Evolutionary conservation across 768 basidiomycete species (phyloP), one percentile per base, ranked within the genome.

Genomic region (Nidula microcarpa): DNA sequence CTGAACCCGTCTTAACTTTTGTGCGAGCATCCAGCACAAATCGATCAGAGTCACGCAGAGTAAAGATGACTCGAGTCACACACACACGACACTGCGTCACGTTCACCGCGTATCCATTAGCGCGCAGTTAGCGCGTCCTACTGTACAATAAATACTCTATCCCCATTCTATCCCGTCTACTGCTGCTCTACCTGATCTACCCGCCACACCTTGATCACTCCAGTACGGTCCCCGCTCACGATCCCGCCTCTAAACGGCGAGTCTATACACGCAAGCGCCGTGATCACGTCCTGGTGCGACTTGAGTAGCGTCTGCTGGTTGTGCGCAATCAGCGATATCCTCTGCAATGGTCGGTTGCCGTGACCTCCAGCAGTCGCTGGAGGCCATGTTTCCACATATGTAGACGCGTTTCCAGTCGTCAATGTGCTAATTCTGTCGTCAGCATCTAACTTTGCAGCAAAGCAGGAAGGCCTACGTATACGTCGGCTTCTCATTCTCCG

Each of bases 241-340:
- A 97, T 80, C 1, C 93, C 91, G 23, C 93, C 94, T 51, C 91
- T 81, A 70, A 98, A 98, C 1, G 96, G 94, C 0, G 94, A 87
- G 57, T 97, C 93, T 50, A 99, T 85, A 57, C 88, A 90, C 0
- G 84, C 85, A 35, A 99, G 68, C 1, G 89, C 85, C 5, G 90
- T 93, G 16, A 98, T 83, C 2, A 93, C 84, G 63, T 98, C 95
- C 59, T 94, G 92, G 64, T 98, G 97, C 5, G 88, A 80, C 64
- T 85, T 87, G 33, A 98, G 73, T 17, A 97, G 73, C 50, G 86
- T 87, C 63, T 94, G 87, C 62, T 96, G 92, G 63, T 85, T 89
- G 48, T 89, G 81, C 11, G 85, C 86, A 51, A 94, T 87, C 58
- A 92, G 68, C 14, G 83, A 87, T 65, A 88, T 88, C 23, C 90